Percentiles rank a stretch among this genome's conserved stretches.
Evolutionary conservation across 2,329 filamentous ascomycete species (phyloP).

Genomic region (Epichloe hybrida): DNA sequence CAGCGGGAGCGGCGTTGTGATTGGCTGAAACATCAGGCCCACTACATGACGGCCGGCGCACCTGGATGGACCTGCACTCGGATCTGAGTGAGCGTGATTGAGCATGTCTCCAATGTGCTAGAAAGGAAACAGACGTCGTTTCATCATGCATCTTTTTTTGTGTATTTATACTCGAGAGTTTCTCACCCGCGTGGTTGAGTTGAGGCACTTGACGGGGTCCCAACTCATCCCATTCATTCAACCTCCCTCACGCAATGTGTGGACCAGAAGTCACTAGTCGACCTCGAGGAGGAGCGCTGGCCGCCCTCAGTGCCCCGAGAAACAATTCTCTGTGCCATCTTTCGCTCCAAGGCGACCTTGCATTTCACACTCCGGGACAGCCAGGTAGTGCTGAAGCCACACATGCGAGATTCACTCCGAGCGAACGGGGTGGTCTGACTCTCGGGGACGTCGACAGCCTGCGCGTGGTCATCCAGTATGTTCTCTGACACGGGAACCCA

Average conservation of each 20-base stretch:
- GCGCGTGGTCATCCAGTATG: constrained; percentile 33
- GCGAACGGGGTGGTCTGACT: constrained; percentile 7
- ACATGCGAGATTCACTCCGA: constrained; percentile 27
- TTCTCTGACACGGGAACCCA: not conserved
- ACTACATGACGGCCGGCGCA: not conserved
- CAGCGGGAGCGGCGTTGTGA: constrained; percentile 11
- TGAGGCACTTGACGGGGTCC: not conserved
- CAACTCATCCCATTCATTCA: not conserved
- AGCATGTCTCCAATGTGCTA: constrained; percentile 1
- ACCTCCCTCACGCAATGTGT: constrained; percentile 25
- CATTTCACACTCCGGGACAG: constrained; percentile 29
- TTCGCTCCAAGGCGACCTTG: constrained; percentile 22
- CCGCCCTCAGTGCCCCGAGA: constrained; percentile 23
- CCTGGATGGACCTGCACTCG: not conserved
- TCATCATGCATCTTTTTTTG: not conserved
- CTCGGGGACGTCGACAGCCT: constrained; percentile 12
- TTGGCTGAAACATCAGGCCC: constrained; percentile 12
- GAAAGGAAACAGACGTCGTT: not conserved
- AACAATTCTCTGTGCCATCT: not conserved
- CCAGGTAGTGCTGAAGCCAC: constrained; percentile 26
- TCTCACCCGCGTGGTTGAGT: not conserved
- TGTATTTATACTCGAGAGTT: not conserved
- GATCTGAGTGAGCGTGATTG: not conserved
- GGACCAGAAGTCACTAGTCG: constrained; percentile 27
- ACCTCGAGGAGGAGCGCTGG: constrained; percentile 32